These are phyloP conservation scores for Diddensiella caesifluorescens DNA, from an alignment of 805 yeast genomes.

Conservation along the genomic window DNA sequence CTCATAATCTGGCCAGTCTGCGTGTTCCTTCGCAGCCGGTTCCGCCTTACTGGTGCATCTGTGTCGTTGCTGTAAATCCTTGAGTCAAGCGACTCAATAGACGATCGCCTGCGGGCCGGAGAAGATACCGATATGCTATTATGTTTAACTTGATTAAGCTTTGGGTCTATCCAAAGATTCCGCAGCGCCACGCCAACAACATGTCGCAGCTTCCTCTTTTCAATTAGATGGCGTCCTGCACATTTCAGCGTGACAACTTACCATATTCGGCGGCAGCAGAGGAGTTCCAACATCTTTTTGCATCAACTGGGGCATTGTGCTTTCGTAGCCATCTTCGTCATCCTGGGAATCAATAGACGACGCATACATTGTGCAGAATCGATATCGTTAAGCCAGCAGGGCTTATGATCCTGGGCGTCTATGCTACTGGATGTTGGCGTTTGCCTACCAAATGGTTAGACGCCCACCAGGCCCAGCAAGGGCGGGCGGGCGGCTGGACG, in stretches of 20 bases:
- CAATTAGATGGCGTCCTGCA: background rate
- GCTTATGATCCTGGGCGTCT: no score
- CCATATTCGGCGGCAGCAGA: conserved; percentile 12
- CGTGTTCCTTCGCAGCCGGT: conserved; percentile 7
- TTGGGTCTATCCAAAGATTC: conserved; percentile 8
- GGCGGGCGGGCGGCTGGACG: no score
- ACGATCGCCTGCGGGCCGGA: conserved; percentile 6
- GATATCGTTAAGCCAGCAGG: no score
- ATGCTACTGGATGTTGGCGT: no score
- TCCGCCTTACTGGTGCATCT: conserved; percentile 10
- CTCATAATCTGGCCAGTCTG: conserved; percentile 8
- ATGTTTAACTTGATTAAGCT: background rate
- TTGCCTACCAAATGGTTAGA: no score
- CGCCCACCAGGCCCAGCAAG: no score
- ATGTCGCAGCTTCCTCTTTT: conserved; percentile 18
- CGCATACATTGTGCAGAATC: conserved; percentile 12
- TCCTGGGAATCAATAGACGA: conserved; percentile 8
- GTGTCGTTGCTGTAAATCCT: background rate
- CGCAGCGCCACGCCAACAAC: conserved; percentile 19
- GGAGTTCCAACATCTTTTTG: conserved; percentile 18
- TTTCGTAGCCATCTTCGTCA: conserved; percentile 7
- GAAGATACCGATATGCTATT: background rate
- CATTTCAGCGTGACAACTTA: background rate
- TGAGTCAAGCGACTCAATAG: conserved; percentile 9
- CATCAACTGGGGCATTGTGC: conserved; percentile 12